Conservation (phyloP, 495 filamentous ascomycete species). For the Neurospora sp. region DNA sequence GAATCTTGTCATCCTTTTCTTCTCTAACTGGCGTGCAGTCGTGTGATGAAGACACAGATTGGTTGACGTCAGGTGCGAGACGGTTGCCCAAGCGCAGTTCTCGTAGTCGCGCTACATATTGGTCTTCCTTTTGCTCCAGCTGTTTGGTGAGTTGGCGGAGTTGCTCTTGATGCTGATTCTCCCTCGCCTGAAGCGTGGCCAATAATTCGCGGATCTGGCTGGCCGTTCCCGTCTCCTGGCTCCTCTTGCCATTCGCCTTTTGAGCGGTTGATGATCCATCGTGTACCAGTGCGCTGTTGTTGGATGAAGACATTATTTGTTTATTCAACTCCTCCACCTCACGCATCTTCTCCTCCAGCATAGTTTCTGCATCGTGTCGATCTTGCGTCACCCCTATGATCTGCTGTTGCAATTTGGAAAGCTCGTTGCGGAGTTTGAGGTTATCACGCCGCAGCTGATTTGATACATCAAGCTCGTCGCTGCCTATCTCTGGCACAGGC, state of each 20-base stretch:
- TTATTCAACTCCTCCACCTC: background rate
- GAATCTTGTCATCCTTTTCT: background rate
- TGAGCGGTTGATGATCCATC: background rate
- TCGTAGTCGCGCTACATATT: background rate
- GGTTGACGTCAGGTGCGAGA: background rate
- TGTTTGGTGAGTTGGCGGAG: background rate
- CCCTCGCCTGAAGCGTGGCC: background rate
- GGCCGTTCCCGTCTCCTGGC: background rate
- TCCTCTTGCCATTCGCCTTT: background rate
- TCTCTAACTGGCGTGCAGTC: background rate
- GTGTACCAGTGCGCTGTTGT: background rate
- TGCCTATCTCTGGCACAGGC: background rate
- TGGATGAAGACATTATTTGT: background rate
- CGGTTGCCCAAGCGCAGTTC: background rate
- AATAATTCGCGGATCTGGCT: background rate
- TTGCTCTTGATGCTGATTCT: background rate
- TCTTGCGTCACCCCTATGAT: background rate
- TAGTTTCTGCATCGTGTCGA: background rate
- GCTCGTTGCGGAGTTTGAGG: background rate
- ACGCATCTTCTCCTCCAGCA: background rate
- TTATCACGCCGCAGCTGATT: background rate
- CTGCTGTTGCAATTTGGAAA: background rate
- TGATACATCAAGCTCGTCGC: background rate
- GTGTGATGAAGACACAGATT: background rate
- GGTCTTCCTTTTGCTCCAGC: background rate